These are phyloP conservation scores for Vanrija sp. DNA, from an alignment of 1,284 basidiomycete genomes.

Conservation along the genomic window DNA sequence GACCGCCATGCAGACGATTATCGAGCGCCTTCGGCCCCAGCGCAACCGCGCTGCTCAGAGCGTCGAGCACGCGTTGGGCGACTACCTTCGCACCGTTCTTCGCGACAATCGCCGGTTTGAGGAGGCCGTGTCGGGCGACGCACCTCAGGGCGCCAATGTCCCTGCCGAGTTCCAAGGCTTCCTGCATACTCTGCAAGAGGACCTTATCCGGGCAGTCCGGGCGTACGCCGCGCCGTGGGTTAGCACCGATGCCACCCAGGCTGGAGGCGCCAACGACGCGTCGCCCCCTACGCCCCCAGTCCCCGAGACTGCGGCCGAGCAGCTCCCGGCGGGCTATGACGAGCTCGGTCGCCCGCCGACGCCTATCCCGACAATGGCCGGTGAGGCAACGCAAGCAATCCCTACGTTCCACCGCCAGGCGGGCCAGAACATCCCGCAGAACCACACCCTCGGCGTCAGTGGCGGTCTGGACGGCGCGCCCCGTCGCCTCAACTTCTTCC, in stretches of 20 bases:
- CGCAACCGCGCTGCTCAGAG: slow-evolving; percentile 22
- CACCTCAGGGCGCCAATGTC: slow-evolving; percentile 14
- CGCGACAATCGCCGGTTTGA: slow-evolving; percentile 26
- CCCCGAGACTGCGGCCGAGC: neutral
- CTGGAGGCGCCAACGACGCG: neutral
- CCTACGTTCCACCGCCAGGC: slow-evolving; percentile 36
- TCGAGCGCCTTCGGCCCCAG: slow-evolving; percentile 36
- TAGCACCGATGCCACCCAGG: neutral
- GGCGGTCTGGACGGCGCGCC: slow-evolving; percentile 30
- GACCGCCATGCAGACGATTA: slow-evolving; percentile 34
- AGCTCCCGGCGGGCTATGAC: neutral
- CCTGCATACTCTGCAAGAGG: slow-evolving; percentile 38
- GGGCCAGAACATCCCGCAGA: slow-evolving; percentile 26
- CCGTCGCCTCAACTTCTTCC: slow-evolving; percentile 47
- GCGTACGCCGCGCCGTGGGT: slow-evolving; percentile 29
- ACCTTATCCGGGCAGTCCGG: slow-evolving; percentile 39
- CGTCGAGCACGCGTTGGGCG: slow-evolving; percentile 39
- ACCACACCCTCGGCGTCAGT: slow-evolving; percentile 18
- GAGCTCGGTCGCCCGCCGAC: neutral
- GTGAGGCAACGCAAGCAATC: slow-evolving; percentile 6
- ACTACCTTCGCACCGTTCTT: slow-evolving; percentile 39
- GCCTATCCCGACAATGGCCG: neutral
- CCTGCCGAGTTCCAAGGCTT: slow-evolving; percentile 42
- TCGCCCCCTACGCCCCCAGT: neutral
- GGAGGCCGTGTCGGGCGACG: slow-evolving; percentile 11